Percentiles rank a stretch among this genome's conserved stretches.
These are phyloP conservation scores for Puccinia coronata DNA, from an alignment of 1,284 basidiomycete genomes.

Conservation along the genomic window DNA sequence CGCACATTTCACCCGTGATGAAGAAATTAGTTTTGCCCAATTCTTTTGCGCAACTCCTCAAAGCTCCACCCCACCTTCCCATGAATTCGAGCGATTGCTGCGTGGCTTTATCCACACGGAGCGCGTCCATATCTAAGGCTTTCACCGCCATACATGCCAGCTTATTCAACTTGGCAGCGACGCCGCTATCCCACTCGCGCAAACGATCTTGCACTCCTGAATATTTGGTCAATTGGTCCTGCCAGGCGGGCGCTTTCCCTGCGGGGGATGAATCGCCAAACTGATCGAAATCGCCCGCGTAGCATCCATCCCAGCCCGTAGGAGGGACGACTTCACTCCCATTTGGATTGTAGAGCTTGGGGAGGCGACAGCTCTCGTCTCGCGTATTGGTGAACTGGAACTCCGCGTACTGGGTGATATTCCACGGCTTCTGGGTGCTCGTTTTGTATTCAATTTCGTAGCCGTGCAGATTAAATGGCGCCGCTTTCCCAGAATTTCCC, in stretches of 20 bases:
- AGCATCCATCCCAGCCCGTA: conserved; percentile 69
- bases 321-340: conserved; percentile 65
- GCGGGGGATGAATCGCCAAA: conserved; percentile 93
- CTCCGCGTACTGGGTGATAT: conserved; percentile 76
- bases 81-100: conserved; percentile 51
- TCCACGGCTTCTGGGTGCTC: conserved; percentile 76
- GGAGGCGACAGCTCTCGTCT: conserved; percentile 73
- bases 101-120: conserved; percentile 53
- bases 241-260: conserved; percentile 72
- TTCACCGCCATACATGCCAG: conserved; percentile 51
- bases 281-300: conserved; percentile 81
- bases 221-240: conserved; percentile 88
- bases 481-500: conserved; percentile 75
- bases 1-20: conserved; percentile 52
- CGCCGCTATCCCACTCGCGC: conserved; percentile 51
- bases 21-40: conserved; percentile 52
- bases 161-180: conserved; percentile 49
- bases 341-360: conserved; percentile 75
- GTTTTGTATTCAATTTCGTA: conserved; percentile 74
- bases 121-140: conserved; percentile 52
- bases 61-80: conserved; percentile 51
- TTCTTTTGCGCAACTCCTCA: conserved; percentile 50
- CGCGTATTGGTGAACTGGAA: conserved; percentile 68
- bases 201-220: conserved; percentile 64
- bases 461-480: conserved; percentile 75